Conservation (phyloP, 164 flowering plant genomes). For the Berberis vulgaris region DNA sequence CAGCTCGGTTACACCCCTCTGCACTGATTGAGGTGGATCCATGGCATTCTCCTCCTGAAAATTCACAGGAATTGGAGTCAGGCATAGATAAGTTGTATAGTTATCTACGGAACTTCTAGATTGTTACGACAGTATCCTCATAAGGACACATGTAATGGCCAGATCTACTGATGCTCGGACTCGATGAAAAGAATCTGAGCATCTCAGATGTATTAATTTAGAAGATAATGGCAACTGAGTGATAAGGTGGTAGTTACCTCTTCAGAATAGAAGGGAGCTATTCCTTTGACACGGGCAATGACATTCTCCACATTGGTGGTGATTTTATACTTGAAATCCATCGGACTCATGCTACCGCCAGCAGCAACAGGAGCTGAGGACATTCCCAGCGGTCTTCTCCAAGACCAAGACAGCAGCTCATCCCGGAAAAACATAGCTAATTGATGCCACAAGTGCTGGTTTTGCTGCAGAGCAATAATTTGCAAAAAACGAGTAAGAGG, state of each 20-base stretch:
- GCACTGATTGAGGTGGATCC: conserved; percentile 88
- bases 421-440: conserved; percentile 99
- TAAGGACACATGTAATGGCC: too few relatives aligned
- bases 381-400: conserved; percentile 77
- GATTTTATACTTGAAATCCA: conserved; percentile 76
- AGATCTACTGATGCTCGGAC: too few relatives aligned
- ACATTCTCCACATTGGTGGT: conserved; percentile 81
- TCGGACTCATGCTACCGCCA: conserved; percentile 51
- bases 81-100: too few relatives aligned
- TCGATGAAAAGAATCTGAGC: too few relatives aligned
- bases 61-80: too few relatives aligned
- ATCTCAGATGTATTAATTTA: too few relatives aligned
- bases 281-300: conserved; percentile 55
- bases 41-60: conserved; percentile 74
- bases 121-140: too few relatives aligned
- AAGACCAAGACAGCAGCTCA: conserved; percentile 95
- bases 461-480: conserved; percentile 59
- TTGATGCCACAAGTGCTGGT: conserved; percentile 89
- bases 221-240: background rate
- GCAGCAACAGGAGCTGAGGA: conserved; percentile 52
- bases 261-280: conserved; percentile 81
- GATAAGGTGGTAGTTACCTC: conserved; percentile 60
- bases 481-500: background rate
- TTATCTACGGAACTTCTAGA: too few relatives aligned
- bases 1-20: conserved; percentile 78